A percentile compares a stretch with the other conserved stretches of the same genome.
These are phyloP conservation scores for Mortierella polycephala DNA, from an alignment of 371 early-diverging fungal genomes.

Conservation along the genomic window DNA sequence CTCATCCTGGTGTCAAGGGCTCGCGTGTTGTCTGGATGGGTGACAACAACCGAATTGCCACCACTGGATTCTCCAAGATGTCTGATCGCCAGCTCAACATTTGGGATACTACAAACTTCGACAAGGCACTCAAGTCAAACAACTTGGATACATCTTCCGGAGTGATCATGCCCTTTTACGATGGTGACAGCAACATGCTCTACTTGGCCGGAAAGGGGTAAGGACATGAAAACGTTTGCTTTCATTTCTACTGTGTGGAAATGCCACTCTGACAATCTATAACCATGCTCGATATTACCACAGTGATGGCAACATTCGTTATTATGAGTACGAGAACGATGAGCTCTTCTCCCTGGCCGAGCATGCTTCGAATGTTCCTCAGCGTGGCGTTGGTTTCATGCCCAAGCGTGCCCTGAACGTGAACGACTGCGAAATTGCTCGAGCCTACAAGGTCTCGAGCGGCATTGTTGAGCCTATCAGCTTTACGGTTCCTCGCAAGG, in stretches of 20 bases:
- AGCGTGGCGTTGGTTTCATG: slow-evolving; percentile 94
- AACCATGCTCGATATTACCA: background rate
- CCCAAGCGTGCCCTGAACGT: slow-evolving; percentile 94
- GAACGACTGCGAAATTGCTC: slow-evolving; percentile 88
- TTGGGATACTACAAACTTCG: slow-evolving; percentile 85
- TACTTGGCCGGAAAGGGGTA: slow-evolving; percentile 95
- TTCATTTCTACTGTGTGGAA: background rate
- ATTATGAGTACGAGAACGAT: slow-evolving; percentile 94
- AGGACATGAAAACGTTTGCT: background rate
- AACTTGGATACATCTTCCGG: slow-evolving; percentile 95
- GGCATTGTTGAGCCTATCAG: slow-evolving; percentile 94
- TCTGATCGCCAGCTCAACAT: slow-evolving; percentile 93
- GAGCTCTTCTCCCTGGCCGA: slow-evolving; percentile 84
- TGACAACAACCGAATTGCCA: slow-evolving; percentile 79
- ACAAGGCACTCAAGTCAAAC: slow-evolving; percentile 81
- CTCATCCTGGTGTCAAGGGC: slow-evolving; percentile 98
- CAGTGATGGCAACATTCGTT: slow-evolving; percentile 97
- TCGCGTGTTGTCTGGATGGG: slow-evolving; percentile 95
- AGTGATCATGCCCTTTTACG: slow-evolving; percentile 96
- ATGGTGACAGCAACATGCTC: slow-evolving; percentile 88
- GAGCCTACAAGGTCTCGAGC: slow-evolving; percentile 92
- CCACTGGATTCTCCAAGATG: slow-evolving; percentile 94
- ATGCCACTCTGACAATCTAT: background rate
- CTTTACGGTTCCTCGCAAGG: slow-evolving; percentile 97
- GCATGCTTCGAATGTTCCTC: slow-evolving; percentile 91